Evolutionary conservation across 345 rosid genomes (phyloP), one percentile per base, ranked within the genome.

Genomic region (Populus simonii): DNA sequence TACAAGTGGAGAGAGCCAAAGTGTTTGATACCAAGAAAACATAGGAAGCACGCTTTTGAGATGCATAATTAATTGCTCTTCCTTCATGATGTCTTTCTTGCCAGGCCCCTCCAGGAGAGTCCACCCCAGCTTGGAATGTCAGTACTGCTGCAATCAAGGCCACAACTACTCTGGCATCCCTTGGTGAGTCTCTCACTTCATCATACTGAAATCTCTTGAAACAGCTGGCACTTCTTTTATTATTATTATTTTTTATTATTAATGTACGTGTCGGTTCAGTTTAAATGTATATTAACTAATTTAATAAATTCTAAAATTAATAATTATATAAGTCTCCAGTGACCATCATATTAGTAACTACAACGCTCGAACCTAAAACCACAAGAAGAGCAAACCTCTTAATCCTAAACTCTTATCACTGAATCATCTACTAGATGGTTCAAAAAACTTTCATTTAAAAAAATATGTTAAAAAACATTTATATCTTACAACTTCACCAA

Each of bases 11-110:
- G 59, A 65, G 25, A 0, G 76, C 68, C 39, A 49, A 25, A 10
- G 72, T 72, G 79, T 85, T 83, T 0, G 73, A 66, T 20, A 85
- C 20, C 66, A 85, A 8, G 74, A 87, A 85, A 6, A 82, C 39
- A 8, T 80, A 80, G 38, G 70, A 89, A 4, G 82, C 75, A 12
- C 3, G 9, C 4, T 17, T 7, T 18, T 69, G 49, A 35, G 80
- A 6, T 1, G 80, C 76, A 20, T 71, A 82, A 27, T 27, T 27
- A 12, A 85, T 76, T 1, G 83, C 82, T 6, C 3, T 45, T 9
- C 82, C 78, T 0, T 82, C 53, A 0, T 6, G 0, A 35, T 79
- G 0, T 39, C 0, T 68, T 0, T 79, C 86, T 33, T 85, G 84
- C 81, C 80, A 82, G 1, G 79, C 63, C 2, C 74, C 87, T 5